Conservation (phyloP, 192 early-diverging fungal species). For the Haplosporangium gracile region DNA sequence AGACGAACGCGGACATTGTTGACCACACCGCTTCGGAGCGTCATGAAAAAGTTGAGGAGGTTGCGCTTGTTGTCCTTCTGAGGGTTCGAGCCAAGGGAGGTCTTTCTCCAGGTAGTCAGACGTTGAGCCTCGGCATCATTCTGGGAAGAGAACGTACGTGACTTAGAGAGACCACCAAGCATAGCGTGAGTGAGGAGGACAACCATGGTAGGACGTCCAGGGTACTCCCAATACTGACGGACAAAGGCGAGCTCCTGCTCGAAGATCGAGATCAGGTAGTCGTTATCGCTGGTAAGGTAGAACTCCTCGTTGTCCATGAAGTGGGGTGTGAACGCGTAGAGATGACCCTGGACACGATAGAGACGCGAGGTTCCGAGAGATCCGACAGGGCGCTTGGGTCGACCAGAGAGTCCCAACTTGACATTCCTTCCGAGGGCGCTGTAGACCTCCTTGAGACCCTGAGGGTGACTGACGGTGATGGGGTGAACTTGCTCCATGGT, state of each 20-base stretch:
- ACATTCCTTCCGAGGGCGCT: constrained; percentile 74
- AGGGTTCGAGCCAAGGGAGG: constrained; percentile 17
- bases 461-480: constrained; percentile 74
- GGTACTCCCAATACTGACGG: constrained; percentile 73
- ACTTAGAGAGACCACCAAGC: constrained; percentile 67
- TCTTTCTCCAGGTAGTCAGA: constrained; percentile 10
- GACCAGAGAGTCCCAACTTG: constrained; percentile 83
- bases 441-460: constrained; percentile 83
- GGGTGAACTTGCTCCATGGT: constrained; percentile 73
- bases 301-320: constrained; percentile 89
- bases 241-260: constrained; percentile 81
- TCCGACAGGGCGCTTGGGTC: constrained; percentile 83
- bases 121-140: constrained; percentile 22
- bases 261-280: constrained; percentile 80
- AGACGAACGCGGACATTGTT: constrained; percentile 79
- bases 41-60: constrained; percentile 87
- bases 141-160: constrained; percentile 35
- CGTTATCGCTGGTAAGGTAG: constrained; percentile 83
- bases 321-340: constrained; percentile 87
- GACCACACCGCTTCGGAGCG: constrained; percentile 72
- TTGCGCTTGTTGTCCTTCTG: constrained; percentile 63
- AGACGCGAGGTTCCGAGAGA: constrained; percentile 80
- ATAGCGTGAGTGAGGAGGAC: constrained; percentile 83
- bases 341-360: constrained; percentile 81
- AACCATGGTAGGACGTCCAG: constrained; percentile 82